Percentiles rank a stretch among this genome's conserved stretches.
These are phyloP conservation scores for Mycocentrospora acerina DNA, from an alignment of 2,329 filamentous ascomycete species.

Conservation along the genomic window DNA sequence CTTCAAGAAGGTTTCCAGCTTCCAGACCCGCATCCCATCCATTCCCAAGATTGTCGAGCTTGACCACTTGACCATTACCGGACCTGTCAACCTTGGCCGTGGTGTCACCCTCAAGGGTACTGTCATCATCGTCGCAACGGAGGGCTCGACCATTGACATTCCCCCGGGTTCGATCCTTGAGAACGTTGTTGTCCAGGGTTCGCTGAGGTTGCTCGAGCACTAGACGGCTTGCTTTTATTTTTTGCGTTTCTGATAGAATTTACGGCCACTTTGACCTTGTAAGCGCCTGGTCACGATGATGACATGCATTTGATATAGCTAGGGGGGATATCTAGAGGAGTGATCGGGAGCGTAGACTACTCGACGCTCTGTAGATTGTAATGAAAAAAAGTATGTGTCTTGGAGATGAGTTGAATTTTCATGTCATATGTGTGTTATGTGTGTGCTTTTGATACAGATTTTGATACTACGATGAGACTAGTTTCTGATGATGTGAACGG, in stretches of 20 bases:
- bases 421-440: no score
- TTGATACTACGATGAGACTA: no score
- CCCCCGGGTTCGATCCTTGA: slow-evolving; percentile 95
- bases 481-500: no score
- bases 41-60: slow-evolving; percentile 91
- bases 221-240: slow-evolving; percentile 41
- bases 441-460: no score
- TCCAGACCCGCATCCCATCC: slow-evolving; percentile 82
- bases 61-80: slow-evolving; percentile 95
- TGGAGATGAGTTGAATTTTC: no score
- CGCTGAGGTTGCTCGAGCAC: slow-evolving; percentile 73
- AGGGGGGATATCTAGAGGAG: slow-evolving; percentile 10
- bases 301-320: slow-evolving; percentile 28
- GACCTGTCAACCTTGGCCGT: slow-evolving; percentile 92
- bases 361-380: slow-evolving; percentile 24
- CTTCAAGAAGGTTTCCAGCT: slow-evolving; percentile 99
- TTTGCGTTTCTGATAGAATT: slow-evolving; percentile 24
- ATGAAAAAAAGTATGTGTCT: slow-evolving; percentile 27
- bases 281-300: slow-evolving; percentile 16
- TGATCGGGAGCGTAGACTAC: slow-evolving; percentile 18
- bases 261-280: slow-evolving; percentile 25
- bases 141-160: slow-evolving; percentile 97
- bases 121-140: slow-evolving; percentile 97
- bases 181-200: slow-evolving; percentile 98
- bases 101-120: slow-evolving; percentile 97